phyloP scores from a whole-genome alignment of 2,329 filamentous ascomycete genomes.

The Colletotrichum liriopes region DNA sequence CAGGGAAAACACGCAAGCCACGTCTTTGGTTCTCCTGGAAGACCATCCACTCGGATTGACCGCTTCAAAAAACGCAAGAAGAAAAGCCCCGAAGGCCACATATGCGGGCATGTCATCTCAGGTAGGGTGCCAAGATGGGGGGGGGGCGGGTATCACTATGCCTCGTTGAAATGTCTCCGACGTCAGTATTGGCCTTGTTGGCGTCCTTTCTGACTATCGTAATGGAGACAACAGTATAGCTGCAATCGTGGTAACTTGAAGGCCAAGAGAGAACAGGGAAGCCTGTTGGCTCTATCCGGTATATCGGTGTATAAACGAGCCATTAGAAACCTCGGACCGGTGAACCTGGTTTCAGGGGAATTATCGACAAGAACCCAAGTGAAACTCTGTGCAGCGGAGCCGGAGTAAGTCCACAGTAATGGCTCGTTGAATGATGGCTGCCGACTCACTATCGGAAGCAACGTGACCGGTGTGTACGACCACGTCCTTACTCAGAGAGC shows the following conservation, averaged over 20 bases:
- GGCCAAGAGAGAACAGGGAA: too few relatives aligned
- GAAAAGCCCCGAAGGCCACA: conserved; percentile 39
- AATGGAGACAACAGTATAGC: neutral
- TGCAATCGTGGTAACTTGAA: neutral
- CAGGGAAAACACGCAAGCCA: conserved; percentile 25
- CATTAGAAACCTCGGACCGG: neutral
- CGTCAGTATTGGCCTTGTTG: too few relatives aligned
- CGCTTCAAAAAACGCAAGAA: conserved; percentile 15
- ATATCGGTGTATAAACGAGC: neutral
- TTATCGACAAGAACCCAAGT: neutral
- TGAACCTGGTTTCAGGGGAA: neutral
- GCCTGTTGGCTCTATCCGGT: neutral
- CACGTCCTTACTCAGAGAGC: neutral
- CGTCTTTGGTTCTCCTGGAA: neutral
- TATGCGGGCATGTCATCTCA: conserved; percentile 29
- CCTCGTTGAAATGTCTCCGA: neutral
- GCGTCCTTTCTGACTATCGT: neutral
- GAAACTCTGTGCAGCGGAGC: neutral
- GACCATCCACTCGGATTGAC: conserved; percentile 19
- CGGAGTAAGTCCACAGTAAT: neutral
- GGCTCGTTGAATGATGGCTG: neutral
- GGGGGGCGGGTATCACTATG: neutral
- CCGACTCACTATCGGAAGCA: neutral
- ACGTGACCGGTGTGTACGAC: neutral
- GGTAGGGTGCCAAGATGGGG: neutral